A percentile compares a stretch with the other conserved stretches of the same genome.
Evolutionary conservation across 257 asterid genomes (phyloP).

Genomic region (Galeopsis tetrahit): DNA sequence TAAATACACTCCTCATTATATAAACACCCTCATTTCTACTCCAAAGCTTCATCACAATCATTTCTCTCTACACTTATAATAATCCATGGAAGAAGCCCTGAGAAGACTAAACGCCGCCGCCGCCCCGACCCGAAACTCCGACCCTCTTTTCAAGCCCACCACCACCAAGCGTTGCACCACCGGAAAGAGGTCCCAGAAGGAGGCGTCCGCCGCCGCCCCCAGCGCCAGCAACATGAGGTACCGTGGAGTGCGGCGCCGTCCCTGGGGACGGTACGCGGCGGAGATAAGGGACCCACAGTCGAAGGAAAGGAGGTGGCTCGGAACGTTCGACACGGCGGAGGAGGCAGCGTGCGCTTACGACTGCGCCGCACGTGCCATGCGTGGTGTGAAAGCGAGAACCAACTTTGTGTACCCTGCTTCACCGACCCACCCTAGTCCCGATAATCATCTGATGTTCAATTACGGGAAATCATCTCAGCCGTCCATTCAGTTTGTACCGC

Average conservation of each 20-base stretch:
- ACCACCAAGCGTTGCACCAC: slow-evolving; percentile 48
- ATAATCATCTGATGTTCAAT: slow-evolving; percentile 38
- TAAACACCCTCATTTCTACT: slow-evolving; percentile 35
- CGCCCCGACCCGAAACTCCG: slow-evolving; percentile 36
- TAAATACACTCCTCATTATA: slow-evolving; percentile 41
- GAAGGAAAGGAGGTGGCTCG: slow-evolving; percentile 91
- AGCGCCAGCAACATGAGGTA: slow-evolving; percentile 51
- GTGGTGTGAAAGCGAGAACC: slow-evolving; percentile 83
- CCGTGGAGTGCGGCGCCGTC: slow-evolving; percentile 96
- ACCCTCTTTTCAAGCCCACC: slow-evolving; percentile 27
- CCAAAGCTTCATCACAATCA: slow-evolving; percentile 27
- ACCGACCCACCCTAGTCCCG: slow-evolving; percentile 30
- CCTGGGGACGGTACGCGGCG: slow-evolving; percentile 97
- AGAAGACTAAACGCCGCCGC: slow-evolving; percentile 57
- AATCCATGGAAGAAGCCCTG: slow-evolving; percentile 82
- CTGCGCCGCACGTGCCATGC: slow-evolving; percentile 94
- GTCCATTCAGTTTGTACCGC: slow-evolving; percentile 35
- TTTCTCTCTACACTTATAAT: neutral
- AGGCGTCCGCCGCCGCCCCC: slow-evolving; percentile 30
- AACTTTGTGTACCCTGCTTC: slow-evolving; percentile 76
- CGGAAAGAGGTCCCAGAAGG: slow-evolving; percentile 57
- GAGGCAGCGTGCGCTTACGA: slow-evolving; percentile 97
- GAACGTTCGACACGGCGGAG: slow-evolving; percentile 93
- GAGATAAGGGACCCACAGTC: slow-evolving; percentile 90
- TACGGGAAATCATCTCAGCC: slow-evolving; percentile 47